Evolutionary conservation across 2,329 filamentous ascomycete species (phyloP).

Genomic region (Diplodia scrobiculata): DNA sequence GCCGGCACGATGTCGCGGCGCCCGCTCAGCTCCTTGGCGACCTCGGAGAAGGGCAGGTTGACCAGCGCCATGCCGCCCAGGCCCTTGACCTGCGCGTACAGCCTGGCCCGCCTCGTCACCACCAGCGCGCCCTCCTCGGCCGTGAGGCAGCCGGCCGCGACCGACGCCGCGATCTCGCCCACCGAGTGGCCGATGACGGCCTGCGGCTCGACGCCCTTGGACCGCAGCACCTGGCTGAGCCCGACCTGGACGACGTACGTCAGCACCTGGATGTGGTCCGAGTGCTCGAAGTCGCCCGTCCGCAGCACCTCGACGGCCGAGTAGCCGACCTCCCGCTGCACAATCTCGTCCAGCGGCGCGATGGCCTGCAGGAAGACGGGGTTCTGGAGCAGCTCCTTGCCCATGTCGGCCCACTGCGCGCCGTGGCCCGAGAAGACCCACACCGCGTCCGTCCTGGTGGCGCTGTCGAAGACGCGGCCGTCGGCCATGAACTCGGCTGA

Average conservation of each 20-base stretch:
- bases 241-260: slow-evolving; percentile 46
- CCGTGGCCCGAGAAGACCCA: slow-evolving; percentile 52
- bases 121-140: slow-evolving; percentile 43
- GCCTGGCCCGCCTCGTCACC: slow-evolving; percentile 40
- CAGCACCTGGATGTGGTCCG: slow-evolving; percentile 40
- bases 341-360: slow-evolving; percentile 34
- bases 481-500: slow-evolving; percentile 8
- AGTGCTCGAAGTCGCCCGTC: slow-evolving; percentile 35
- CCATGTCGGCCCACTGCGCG: slow-evolving; percentile 49
- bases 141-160: slow-evolving; percentile 42
- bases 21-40: slow-evolving; percentile 34
- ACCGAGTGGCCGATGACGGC: slow-evolving; percentile 50
- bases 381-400: slow-evolving; percentile 41
- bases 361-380: slow-evolving; percentile 37
- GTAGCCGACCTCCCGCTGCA: slow-evolving; percentile 34
- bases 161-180: slow-evolving; percentile 48
- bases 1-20: slow-evolving; percentile 39
- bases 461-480: slow-evolving; percentile 30
- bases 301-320: slow-evolving; percentile 32
- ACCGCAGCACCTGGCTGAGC: slow-evolving; percentile 39
- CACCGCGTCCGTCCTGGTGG: slow-evolving; percentile 34
- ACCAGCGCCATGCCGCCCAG: slow-evolving; percentile 41
- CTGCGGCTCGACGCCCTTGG: slow-evolving; percentile 39
- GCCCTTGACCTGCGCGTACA: slow-evolving; percentile 42
- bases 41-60: slow-evolving; percentile 38